Evolutionary conservation across 192 early-diverging fungal species (phyloP), one percentile per base, ranked within the genome.

Genomic region (Haplosporangium gracile): DNA sequence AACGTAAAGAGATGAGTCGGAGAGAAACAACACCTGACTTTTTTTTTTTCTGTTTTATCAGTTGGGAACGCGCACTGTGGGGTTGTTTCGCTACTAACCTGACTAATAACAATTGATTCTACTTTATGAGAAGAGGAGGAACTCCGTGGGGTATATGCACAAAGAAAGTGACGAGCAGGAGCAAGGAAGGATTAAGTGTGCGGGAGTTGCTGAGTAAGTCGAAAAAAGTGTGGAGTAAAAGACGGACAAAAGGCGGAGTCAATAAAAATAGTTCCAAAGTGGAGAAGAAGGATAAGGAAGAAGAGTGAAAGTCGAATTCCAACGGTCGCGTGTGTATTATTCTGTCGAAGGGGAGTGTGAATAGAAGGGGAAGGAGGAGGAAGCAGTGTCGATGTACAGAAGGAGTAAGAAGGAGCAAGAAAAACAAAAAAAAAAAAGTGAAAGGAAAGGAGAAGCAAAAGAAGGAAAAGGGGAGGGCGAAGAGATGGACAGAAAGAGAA

Each of bases 141-240:
- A 20, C 49, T 51, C 49, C 49, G 60, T 3, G 10, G 29, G 2
- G n/a, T 15, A 11, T 32, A 29, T 4, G 13, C 26, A 32, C 60
- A 32, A 4, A 51, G 18, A 51, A 16, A 51, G 16, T 3, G 16
- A 51, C 49, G 18, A 51, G 55, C 16, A 29, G 8, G 36, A 42
- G 36, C 34, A 40, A 70, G 34, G n/a, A 40, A 70, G 16, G 40
- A 71, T 38, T 39, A 71, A 40, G 45, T 16, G 26, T 6, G 43
- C 16, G 74, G 15, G 75, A 4, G 38, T 76, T 43, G 75, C 38
- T 32, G 76, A 49, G 42, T 34, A 68, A 49, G 47, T 77, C 32
- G 65, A 49, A 36, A 29, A 29, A 49, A 32, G 32, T 22, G 40
- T 49, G 76, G 42, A 68, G 76, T n/a, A 29, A 45, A 45, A 74